Percentiles rank a stretch among this genome's conserved stretches.
Evolutionary conservation across 2,329 filamentous ascomycete genomes (phyloP).

Genomic region (Fusarium redolens): DNA sequence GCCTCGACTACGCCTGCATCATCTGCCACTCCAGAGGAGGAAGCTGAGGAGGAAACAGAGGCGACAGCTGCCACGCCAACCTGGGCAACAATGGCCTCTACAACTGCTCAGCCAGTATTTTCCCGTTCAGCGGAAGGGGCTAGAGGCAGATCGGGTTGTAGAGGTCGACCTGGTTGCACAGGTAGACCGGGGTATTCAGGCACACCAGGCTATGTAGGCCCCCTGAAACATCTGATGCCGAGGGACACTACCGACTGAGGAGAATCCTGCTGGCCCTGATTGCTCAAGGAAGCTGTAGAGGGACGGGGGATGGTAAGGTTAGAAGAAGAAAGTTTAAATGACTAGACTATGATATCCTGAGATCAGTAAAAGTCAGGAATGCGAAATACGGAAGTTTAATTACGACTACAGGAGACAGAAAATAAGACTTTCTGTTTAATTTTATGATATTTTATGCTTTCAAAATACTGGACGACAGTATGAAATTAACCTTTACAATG

Average conservation of each 20-base stretch:
- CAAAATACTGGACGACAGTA: background rate
- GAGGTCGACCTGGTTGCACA: too few species aligned
- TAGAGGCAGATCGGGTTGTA: too few species aligned
- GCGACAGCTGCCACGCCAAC: background rate
- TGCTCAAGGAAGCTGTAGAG: too few species aligned
- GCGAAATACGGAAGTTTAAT: too few species aligned
- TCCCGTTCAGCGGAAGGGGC: background rate
- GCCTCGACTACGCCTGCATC: background rate
- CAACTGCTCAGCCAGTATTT: background rate
- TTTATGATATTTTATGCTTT: fast-evolving
- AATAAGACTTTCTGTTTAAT: background rate
- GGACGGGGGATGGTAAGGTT: background rate
- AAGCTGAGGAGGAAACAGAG: background rate
- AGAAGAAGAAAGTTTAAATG: too few species aligned
- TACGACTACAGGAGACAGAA: background rate
- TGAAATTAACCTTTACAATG: fast-evolving
- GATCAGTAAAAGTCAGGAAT: too few species aligned
- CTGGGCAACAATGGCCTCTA: background rate
- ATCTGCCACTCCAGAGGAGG: background rate
- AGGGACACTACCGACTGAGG: too few species aligned
- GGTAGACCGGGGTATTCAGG: too few species aligned
- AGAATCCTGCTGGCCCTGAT: too few species aligned
- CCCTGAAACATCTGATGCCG: too few species aligned
- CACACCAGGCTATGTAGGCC: too few species aligned
- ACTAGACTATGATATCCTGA: background rate